Conservation (phyloP, 2,329 filamentous ascomycete genomes). For the Claviceps monticola region DNA sequence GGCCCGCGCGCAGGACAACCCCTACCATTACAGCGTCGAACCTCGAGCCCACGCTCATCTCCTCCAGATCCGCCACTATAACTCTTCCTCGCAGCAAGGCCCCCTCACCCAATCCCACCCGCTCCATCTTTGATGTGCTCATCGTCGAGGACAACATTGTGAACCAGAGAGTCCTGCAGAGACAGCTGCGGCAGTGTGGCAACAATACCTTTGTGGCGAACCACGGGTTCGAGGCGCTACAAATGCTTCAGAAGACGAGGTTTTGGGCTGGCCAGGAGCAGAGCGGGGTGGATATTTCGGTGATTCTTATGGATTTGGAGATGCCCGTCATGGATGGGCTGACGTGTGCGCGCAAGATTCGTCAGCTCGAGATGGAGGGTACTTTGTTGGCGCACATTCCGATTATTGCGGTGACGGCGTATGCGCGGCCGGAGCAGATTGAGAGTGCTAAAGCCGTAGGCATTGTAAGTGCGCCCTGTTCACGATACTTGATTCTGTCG, state of each 20-base stretch:
- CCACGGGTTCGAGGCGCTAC: slow-evolving; percentile 48
- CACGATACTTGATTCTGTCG: too few species aligned
- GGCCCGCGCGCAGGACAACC: slow-evolving; percentile 16
- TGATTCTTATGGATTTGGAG: slow-evolving; percentile 69
- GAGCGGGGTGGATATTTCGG: slow-evolving; percentile 40
- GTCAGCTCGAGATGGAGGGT: slow-evolving; percentile 50
- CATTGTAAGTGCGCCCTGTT: slow-evolving; percentile 40
- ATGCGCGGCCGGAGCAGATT: slow-evolving; percentile 62
- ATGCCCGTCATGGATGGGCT: slow-evolving; percentile 79
- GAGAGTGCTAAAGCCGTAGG: slow-evolving; percentile 56
- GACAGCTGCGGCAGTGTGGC: slow-evolving; percentile 45
- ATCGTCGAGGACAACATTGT: slow-evolving; percentile 57
- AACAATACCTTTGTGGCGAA: slow-evolving; percentile 50
- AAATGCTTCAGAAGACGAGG: slow-evolving; percentile 39
- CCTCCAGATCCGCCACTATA: slow-evolving; percentile 1
- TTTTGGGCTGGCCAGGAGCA: slow-evolving; percentile 39
- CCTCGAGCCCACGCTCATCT: slow-evolving; percentile 9
- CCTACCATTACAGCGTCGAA: neutral
- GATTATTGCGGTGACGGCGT: slow-evolving; percentile 73
- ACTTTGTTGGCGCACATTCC: slow-evolving; percentile 53
- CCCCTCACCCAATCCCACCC: slow-evolving; percentile 9
- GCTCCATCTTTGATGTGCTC: slow-evolving; percentile 36
- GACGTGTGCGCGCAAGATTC: slow-evolving; percentile 55
- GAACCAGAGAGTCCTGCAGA: slow-evolving; percentile 50
- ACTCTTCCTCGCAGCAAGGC: slow-evolving; percentile 1